Evolutionary conservation across 345 rosid genomes (phyloP).

Genomic region (Trapa incisa): DNA sequence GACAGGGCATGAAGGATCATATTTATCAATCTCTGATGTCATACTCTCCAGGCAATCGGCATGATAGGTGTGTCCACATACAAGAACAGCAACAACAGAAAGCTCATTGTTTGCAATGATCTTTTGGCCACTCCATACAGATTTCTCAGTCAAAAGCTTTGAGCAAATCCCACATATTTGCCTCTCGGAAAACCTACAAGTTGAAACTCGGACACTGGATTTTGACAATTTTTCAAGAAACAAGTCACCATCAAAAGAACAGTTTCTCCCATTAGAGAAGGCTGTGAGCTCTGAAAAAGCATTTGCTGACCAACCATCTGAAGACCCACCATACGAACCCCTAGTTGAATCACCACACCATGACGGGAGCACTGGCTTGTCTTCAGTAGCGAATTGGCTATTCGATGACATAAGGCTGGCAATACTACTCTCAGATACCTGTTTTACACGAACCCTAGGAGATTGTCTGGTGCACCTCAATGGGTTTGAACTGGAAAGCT

Average conservation of each 20-base stretch:
- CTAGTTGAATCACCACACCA: slow-evolving; percentile 47
- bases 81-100: slow-evolving; percentile 61
- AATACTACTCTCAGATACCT: slow-evolving; percentile 30
- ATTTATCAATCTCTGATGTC: slow-evolving; percentile 68
- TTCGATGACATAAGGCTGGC: slow-evolving; percentile 34
- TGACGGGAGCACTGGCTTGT: slow-evolving; percentile 31
- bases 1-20: slow-evolving; percentile 85
- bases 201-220: slow-evolving; percentile 28
- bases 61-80: slow-evolving; percentile 94
- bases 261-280: slow-evolving; percentile 43
- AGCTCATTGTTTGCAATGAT: slow-evolving; percentile 50
- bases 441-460: slow-evolving; percentile 25
- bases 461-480: slow-evolving; percentile 27
- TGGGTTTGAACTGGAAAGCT: slow-evolving; percentile 32
- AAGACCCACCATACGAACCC: slow-evolving; percentile 52
- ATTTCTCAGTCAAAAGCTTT: slow-evolving; percentile 64
- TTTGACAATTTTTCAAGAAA: slow-evolving; percentile 36
- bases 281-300: slow-evolving; percentile 82
- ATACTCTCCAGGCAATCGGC: slow-evolving; percentile 90
- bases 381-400: slow-evolving; percentile 28
- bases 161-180: slow-evolving; percentile 85
- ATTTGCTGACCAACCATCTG: slow-evolving; percentile 77
- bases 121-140: slow-evolving; percentile 69
- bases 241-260: slow-evolving; percentile 50
- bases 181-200: slow-evolving; percentile 33